Conservation (phyloP, 768 basidiomycete genomes). For the Collybia nuda region DNA sequence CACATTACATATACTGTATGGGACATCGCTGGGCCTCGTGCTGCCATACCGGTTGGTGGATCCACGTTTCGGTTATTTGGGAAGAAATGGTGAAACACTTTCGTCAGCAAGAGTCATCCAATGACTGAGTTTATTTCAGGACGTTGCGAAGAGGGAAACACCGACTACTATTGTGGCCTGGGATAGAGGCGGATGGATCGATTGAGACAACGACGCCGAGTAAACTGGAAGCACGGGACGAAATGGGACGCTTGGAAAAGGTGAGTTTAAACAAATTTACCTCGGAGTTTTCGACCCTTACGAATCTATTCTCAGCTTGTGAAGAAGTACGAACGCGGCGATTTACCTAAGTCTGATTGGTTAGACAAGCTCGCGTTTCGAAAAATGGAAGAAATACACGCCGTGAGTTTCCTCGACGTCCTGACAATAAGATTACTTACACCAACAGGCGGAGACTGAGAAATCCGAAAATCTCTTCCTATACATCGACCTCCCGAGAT, state of each 20-base stretch:
- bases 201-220: conserved; percentile 84
- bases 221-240: conserved; percentile 78
- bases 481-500: conserved; percentile 93
- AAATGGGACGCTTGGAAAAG: conserved; percentile 95
- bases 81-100: conserved; percentile 78
- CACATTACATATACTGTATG: conserved; percentile 94
- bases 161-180: conserved; percentile 81
- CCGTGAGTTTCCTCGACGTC: conserved; percentile 49
- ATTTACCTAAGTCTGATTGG: conserved; percentile 95
- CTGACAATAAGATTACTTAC: not conserved
- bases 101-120: not conserved
- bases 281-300: not conserved
- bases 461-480: conserved; percentile 95
- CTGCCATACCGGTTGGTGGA: conserved; percentile 84
- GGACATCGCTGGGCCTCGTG: conserved; percentile 87
- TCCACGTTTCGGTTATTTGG: conserved; percentile 90
- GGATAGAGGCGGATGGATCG: conserved; percentile 82
- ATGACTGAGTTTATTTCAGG: conserved; percentile 37
- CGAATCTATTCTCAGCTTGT: conserved; percentile 58
- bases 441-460: conserved; percentile 74
- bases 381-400: conserved; percentile 93
- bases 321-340: conserved; percentile 95
- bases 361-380: conserved; percentile 90
- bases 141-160: conserved; percentile 92
- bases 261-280: conserved; percentile 33